Evolutionary conservation across 2,329 filamentous ascomycete genomes (phyloP), one percentile per base, ranked within the genome.

Genomic region (Emmonsia crescens): DNA sequence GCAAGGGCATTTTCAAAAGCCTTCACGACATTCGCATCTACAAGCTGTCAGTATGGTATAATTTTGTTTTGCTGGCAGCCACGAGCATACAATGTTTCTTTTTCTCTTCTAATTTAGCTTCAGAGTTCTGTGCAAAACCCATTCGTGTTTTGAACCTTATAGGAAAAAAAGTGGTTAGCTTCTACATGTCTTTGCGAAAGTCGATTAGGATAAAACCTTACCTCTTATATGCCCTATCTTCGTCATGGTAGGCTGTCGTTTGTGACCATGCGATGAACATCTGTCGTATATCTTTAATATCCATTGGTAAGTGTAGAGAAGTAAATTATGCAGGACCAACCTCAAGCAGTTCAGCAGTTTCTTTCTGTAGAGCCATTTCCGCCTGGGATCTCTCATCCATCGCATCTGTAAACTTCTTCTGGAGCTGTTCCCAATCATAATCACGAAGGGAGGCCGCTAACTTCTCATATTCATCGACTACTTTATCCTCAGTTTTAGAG

Each of bases 231-330:
- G 89, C 88, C 61, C 92, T 83, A 63, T 87, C 86, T 61, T 89
- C 85, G 72, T 96, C 92, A 64, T 89, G 85, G 12, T 80, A 76
- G 38, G 85, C 82, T 0, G 88, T 87, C 14, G 88, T 84, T 24
- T 86, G 80, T 29, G 89, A 88, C 91, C 92, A 96, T 42, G 86
- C 77, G 62, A 82, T 82, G 73, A 96, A 96, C 71, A 88, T 89
- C 90, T 95, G 66, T 31, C 48, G 52, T 55, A 19, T 24, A 52
- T 61, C 56, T 44, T 27, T 33, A 38, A 46, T 59, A 12, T 48
- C 21, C n/a, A 33, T n/a, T 27, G 19, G 31, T n/a, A 56, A 14
- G 9, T 12, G 10, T 51, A 2, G 33, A 36, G 9, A 29, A 55
- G n/a, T n/a, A 21, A 19, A 29, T 49, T 27, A 24, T 66, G 42